These are phyloP conservation scores for Ganoderma resinaceum DNA, from an alignment of 1,284 basidiomycete species.

Conservation along the genomic window DNA sequence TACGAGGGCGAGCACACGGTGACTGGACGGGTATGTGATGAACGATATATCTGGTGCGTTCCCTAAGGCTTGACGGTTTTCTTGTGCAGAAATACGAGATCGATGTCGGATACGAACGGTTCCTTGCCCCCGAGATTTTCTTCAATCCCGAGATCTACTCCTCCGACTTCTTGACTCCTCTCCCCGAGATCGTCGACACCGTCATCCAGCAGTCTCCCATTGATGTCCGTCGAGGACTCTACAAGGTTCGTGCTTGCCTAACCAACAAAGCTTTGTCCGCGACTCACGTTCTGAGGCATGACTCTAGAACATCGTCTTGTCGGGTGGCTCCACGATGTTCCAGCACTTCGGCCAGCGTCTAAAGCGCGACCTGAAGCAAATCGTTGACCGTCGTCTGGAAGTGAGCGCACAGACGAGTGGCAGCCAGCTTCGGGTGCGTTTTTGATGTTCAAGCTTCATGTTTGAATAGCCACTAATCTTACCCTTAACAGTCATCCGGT, in stretches of 20 bases:
- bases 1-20: constrained; percentile 95
- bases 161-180: constrained; percentile 96
- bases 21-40: constrained; percentile 81
- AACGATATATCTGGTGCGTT: background rate
- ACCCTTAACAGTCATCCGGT: constrained; percentile 78
- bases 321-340: constrained; percentile 98
- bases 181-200: constrained; percentile 96
- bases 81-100: constrained; percentile 81
- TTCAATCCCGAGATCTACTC: constrained; percentile 99
- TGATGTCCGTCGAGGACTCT: constrained; percentile 92
- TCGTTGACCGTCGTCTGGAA: constrained; percentile 92
- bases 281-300: background rate
- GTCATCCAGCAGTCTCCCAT: constrained; percentile 98
- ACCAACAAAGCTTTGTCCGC: background rate
- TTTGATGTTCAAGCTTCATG: background rate
- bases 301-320: constrained; percentile 88
- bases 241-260: constrained; percentile 73
- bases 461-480: constrained; percentile 10
- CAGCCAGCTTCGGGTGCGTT: constrained; percentile 73
- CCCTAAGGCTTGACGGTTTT: background rate
- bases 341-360: constrained; percentile 96
- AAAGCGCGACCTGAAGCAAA: constrained; percentile 93
- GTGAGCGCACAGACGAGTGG: constrained; percentile 81
- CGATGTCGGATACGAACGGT: constrained; percentile 98
- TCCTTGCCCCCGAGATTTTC: constrained; percentile 99